Evolutionary conservation across 31 red algal species (phyloP), one percentile per base, ranked within the genome.

Genomic region (Asparagopsis taxiformis): DNA sequence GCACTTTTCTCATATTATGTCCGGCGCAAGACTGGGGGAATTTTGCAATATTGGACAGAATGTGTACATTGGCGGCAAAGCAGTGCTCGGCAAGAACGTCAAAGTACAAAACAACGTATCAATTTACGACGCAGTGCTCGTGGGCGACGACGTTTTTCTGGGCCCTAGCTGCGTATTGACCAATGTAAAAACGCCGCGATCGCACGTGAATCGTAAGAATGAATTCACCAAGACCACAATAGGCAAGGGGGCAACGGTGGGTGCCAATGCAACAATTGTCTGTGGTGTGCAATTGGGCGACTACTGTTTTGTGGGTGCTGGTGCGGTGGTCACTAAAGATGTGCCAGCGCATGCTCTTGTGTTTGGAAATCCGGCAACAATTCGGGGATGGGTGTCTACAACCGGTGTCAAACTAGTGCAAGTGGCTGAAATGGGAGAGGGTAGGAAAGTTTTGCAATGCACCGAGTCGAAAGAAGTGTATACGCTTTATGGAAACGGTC

Each of bases 61-160:
- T 64, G 85, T 90, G 19, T 90, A 75, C 50, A 73, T 95, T n/a
- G 84, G 64, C 1, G 71, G 66, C 2, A 51, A 64, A 16, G 63
- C 78, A 13, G 48, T 22, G 3, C 44, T 95, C 9, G 92, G 92
- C 0, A 68, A 75, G 39, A 78, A 86, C 55, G 70, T 77, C 53
- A 81, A 84, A 38, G 78, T 95, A 0, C 84, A 95, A 66, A 90
- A 95, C 59, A 89, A 89, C 32, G 92, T 95, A 4, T 84, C 79
- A 2, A 75, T 95, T 20, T 95, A 85, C 32, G 85, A 84, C 55
- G 37, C 23, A 2, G 85, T 90, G 17, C 17, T 13, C 5, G 70
- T 95, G 21, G 84, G 68, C 7, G 85, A 85, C 38, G 68, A 89
- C 32, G 92, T 90, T 2, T 89, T 95, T 82, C 68, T 89, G 0